Evolutionary conservation across 257 asterid species (phyloP).

Genomic region (Petunia secreta): DNA sequence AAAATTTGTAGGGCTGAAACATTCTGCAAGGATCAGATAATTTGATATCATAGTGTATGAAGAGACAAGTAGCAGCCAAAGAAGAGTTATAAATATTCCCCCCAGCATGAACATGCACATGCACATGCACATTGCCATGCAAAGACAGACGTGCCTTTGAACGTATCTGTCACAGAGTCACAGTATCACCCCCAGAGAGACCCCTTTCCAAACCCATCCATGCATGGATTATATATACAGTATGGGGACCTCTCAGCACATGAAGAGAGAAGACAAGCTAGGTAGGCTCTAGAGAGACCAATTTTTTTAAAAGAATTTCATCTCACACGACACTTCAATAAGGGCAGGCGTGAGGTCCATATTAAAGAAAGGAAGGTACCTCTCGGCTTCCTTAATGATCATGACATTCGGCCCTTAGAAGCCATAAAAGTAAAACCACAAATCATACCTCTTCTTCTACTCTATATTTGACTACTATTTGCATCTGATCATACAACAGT

Average conservation of each 20-base stretch:
- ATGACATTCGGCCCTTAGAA: not conserved
- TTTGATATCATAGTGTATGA: not conserved
- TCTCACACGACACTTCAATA: too few species aligned
- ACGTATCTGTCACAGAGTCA: slow-evolving; percentile 12
- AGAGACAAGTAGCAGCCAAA: not conserved
- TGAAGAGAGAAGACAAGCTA: slow-evolving; percentile 1
- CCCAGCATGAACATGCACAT: too few species aligned
- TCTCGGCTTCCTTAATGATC: slow-evolving; percentile 5
- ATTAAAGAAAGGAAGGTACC: not conserved
- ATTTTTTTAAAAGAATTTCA: not conserved
- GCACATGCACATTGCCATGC: too few species aligned
- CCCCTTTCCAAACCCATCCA: not conserved
- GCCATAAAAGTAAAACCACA: not conserved
- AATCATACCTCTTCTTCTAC: not conserved
- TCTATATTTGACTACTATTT: not conserved
- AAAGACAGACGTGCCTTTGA: not conserved
- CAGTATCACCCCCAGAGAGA: not conserved
- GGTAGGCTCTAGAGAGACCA: slow-evolving; percentile 20
- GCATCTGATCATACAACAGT: not conserved
- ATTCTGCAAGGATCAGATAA: not conserved
- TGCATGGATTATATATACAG: not conserved
- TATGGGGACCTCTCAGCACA: slow-evolving; percentile 22
- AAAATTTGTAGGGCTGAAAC: not conserved
- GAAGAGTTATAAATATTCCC: not conserved
- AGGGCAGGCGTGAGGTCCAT: too few species aligned